Evolutionary conservation across 768 basidiomycete species (phyloP).

Genomic region (Fomitopsis pulvina): DNA sequence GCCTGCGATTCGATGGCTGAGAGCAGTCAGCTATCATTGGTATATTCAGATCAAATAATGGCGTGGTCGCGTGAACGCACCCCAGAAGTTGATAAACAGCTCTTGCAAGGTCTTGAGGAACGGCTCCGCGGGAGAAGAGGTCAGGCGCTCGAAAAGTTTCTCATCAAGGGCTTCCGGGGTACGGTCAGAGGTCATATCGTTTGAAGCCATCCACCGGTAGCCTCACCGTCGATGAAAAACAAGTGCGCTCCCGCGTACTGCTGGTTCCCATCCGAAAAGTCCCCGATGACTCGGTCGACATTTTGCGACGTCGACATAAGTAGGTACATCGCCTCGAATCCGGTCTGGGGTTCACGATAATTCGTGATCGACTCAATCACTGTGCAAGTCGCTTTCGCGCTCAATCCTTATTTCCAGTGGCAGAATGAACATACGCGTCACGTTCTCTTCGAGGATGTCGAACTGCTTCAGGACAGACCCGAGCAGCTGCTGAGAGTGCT

Average conservation of each 20-base stretch:
- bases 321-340: conserved; percentile 89
- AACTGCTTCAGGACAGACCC: conserved; percentile 85
- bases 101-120: conserved; percentile 76
- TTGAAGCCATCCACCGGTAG: background rate
- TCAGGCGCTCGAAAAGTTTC: conserved; percentile 65
- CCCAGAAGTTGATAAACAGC: conserved; percentile 89
- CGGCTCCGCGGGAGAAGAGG: conserved; percentile 69
- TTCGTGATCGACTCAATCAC: conserved; percentile 90
- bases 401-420: too few species aligned
- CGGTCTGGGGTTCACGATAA: conserved; percentile 74
- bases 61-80: conserved; percentile 37
- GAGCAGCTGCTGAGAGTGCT: conserved; percentile 79
- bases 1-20: conserved; percentile 80
- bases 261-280: conserved; percentile 61
- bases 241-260: conserved; percentile 82
- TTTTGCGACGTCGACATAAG: conserved; percentile 95
- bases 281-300: conserved; percentile 82
- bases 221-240: conserved; percentile 88
- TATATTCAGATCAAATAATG: background rate
- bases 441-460: conserved; percentile 93
- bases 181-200: background rate
- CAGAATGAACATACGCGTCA: conserved; percentile 63
- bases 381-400: too few species aligned
- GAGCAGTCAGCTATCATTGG: background rate
- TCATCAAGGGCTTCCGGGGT: conserved; percentile 63